Evolutionary conservation across 129 eudicot species (phyloP), one percentile per base, ranked within the genome.

Genomic region (Kitagawia praeruptora): DNA sequence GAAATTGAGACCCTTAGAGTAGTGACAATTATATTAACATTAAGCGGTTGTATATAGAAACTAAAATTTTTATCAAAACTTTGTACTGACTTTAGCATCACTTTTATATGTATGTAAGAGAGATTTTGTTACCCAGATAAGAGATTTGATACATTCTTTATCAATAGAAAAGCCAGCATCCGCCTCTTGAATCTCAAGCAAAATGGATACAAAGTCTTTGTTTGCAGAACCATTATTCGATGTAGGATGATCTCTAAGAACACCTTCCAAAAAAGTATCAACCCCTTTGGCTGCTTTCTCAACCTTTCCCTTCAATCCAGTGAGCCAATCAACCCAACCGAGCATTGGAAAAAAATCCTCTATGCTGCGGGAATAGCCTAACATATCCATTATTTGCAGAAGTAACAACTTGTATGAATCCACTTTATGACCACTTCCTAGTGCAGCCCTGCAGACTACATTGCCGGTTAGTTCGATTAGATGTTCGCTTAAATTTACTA

Each of bases 271-370:
- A 74, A 85, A 82, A 41, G 42, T 49, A 83, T 88, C 89, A 23
- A 85, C 4, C 54, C 56, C 84, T 12, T 38, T 74, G 11, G 75
- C 74, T 73, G 77, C 23, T 41, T 41, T 67, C 6, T 75, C 45
- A 8, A 61, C 64, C 54, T 25, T 75, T 3, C 40, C 66, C 8
- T 53, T 40, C 51, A 83, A 41, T 37, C 90, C 90, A 64, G 12
- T 81, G 0, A 84, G 8, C 11, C 38, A 25, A 82, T 82, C 78
- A 28, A 84, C 28, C 90, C 90, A 87, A n/a, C 51, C 56, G 28
- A 87, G 61, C 87, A 84, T 66, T 18, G 87, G 87, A 34, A 87
- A 61, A 46, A 37, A 87, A 72, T 80, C 85, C 27, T 82, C 86
- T 14, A 82, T 46, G 38, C 72, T 18, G 45, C 72, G 11, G 74